A percentile compares a stretch with the other conserved stretches of the same genome.
Conservation (phyloP, 2,329 filamentous ascomycete genomes). For the Zasmidium cellare region DNA sequence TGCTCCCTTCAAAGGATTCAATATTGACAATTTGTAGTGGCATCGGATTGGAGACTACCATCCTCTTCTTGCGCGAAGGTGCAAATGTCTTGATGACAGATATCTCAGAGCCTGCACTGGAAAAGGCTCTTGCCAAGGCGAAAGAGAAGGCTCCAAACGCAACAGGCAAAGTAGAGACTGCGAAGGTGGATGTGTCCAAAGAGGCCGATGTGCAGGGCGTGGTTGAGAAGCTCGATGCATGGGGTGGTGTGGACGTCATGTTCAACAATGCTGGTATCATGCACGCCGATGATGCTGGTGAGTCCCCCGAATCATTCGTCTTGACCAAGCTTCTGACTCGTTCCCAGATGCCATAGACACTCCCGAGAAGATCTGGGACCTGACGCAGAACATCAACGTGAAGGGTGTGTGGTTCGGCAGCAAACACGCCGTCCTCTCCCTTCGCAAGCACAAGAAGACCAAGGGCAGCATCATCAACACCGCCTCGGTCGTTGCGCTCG, state of each 20-base stretch:
- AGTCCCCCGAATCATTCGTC: constrained; percentile 3
- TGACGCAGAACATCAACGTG: constrained; percentile 92
- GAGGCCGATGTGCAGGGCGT: constrained; percentile 75
- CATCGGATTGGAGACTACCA: constrained; percentile 88
- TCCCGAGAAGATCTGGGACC: constrained; percentile 87
- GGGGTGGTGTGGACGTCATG: constrained; percentile 86
- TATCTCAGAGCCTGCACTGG: constrained; percentile 75
- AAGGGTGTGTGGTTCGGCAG: constrained; percentile 97
- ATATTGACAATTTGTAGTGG: constrained; percentile 60
- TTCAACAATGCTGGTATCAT: constrained; percentile 99
- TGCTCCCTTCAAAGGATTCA: no score
- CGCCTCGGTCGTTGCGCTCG: constrained; percentile 81
- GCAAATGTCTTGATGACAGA: constrained; percentile 84
- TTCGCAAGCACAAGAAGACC: constrained; percentile 77
- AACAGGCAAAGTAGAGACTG: constrained; percentile 64
- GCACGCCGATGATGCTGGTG: constrained; percentile 66
- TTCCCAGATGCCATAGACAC: constrained; percentile 67
- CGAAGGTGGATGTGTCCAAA: constrained; percentile 78
- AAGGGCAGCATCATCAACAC: constrained; percentile 88
- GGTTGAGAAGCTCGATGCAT: constrained; percentile 72
- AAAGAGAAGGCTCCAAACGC: constrained; percentile 61
- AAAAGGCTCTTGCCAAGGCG: constrained; percentile 73
- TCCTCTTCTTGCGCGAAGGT: constrained; percentile 87
- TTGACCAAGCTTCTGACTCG: constrained; percentile 1
- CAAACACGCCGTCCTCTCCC: constrained; percentile 83